Evolutionary conservation across 1,139 yeast genomes (phyloP).

Genomic region (Sugiyamaella paludigena): DNA sequence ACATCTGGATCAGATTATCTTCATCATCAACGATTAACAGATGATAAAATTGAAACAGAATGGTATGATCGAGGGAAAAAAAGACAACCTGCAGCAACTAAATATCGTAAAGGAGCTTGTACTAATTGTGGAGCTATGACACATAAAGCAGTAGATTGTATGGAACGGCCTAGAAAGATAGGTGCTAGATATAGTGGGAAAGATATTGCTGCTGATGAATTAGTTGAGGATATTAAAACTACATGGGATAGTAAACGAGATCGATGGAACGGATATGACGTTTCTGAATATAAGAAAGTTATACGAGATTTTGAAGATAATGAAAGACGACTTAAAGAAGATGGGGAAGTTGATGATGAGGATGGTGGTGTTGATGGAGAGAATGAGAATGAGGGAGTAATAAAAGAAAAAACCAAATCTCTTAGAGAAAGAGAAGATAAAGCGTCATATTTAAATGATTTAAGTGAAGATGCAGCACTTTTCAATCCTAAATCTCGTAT

Average conservation of each 20-base stretch:
- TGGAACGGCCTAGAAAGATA: conserved; percentile 49
- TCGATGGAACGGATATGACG: conserved; percentile 73
- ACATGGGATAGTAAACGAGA: conserved; percentile 66
- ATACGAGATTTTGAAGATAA: conserved; percentile 47
- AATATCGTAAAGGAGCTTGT: conserved; percentile 46
- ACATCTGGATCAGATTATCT: conserved; percentile 38
- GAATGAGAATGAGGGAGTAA: conserved; percentile 2
- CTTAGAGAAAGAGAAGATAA: conserved; percentile 53
- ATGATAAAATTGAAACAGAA: conserved; percentile 28
- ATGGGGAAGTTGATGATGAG: conserved; percentile 33
- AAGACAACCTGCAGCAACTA: conserved; percentile 34
- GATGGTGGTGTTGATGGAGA: conserved; percentile 18
- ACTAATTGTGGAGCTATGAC: conserved; percentile 52
- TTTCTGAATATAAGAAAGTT: conserved; percentile 55
- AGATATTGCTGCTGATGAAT: conserved; percentile 33
- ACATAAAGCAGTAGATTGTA: conserved; percentile 49
- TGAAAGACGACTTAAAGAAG: conserved; percentile 33
- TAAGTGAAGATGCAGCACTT: conserved; percentile 27
- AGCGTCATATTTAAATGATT: conserved; percentile 49
- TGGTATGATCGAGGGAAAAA: conserved; percentile 36
- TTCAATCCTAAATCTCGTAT: conserved; percentile 35
- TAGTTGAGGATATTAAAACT: conserved; percentile 37
- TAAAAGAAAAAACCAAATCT: conserved; percentile 24
- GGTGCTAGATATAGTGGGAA: conserved; percentile 39
- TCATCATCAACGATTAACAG: conserved; percentile 50